These are phyloP conservation scores for Phaeosphaeriaceae sp. DNA, from an alignment of 2,329 filamentous ascomycete genomes.

Conservation along the genomic window DNA sequence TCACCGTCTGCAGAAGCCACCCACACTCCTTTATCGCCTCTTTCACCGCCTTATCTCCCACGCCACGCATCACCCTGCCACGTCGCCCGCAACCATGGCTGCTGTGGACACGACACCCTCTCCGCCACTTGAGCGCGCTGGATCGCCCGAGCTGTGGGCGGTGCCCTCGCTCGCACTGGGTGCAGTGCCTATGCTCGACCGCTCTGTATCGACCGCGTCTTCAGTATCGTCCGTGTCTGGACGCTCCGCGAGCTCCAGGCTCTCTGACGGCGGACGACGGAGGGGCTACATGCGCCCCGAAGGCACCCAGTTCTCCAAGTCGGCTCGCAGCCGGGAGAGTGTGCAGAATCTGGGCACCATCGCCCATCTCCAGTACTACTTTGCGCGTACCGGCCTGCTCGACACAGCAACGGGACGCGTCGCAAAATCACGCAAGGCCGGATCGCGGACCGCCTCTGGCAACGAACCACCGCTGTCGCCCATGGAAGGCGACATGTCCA, in stretches of 20 bases:
- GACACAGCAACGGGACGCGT: slow-evolving; percentile 92
- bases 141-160: slow-evolving; percentile 70
- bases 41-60: slow-evolving; percentile 10
- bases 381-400: slow-evolving; percentile 89
- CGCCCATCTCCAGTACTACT: slow-evolving; percentile 97
- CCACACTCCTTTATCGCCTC: slow-evolving; percentile 1
- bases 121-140: slow-evolving; percentile 50
- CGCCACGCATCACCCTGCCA: slow-evolving; percentile 6
- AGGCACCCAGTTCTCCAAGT: slow-evolving; percentile 87
- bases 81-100: slow-evolving; percentile 23
- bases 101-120: slow-evolving; percentile 44
- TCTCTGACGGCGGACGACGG: slow-evolving; percentile 61
- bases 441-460: slow-evolving; percentile 40
- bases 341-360: slow-evolving; percentile 97
- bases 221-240: slow-evolving; percentile 63
- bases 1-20: slow-evolving; percentile 3
- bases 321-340: slow-evolving; percentile 87
- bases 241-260: slow-evolving; percentile 67
- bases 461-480: slow-evolving; percentile 37
- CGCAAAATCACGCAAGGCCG: slow-evolving; percentile 69
- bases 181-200: slow-evolving; percentile 65
- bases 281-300: slow-evolving; percentile 88
- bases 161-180: slow-evolving; percentile 69
- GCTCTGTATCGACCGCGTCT: slow-evolving; percentile 68
- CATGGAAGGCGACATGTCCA: slow-evolving; percentile 34